Percentiles rank a stretch among this genome's conserved stretches.
Evolutionary conservation across 2,329 filamentous ascomycete genomes (phyloP).

Genomic region (Bipolaris cookei): DNA sequence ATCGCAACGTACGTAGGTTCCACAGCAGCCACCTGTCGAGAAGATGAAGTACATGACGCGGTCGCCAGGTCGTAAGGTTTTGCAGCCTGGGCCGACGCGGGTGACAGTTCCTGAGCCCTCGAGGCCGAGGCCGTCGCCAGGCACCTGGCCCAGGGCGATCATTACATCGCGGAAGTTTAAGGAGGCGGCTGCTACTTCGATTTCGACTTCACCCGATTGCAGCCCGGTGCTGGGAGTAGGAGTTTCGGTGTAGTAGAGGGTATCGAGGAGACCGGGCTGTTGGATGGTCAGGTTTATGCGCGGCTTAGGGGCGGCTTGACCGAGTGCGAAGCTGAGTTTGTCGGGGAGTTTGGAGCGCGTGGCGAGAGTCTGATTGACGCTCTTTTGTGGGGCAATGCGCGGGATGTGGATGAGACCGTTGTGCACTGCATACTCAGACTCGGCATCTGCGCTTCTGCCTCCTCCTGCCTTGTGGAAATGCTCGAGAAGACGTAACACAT

Average conservation of each 20-base stretch:
- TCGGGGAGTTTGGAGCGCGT: conserved; percentile 5
- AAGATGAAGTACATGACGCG: conserved; percentile 17
- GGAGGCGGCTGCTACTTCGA: conserved; percentile 19
- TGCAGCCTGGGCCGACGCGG: conserved; percentile 13
- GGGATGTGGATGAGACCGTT: conserved; percentile 18
- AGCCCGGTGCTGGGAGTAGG: conserved; percentile 4
- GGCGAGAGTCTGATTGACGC: conserved; percentile 13
- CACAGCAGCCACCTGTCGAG: conserved; percentile 12
- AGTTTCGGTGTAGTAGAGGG: conserved; percentile 16
- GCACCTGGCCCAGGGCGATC: conserved; percentile 11
- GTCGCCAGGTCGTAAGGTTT: conserved; percentile 9
- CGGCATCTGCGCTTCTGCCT: conserved; percentile 1
- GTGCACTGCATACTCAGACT: conserved; percentile 15
- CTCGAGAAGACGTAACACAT: conserved; percentile 6
- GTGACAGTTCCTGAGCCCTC: conserved; percentile 23
- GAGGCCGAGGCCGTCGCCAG: conserved; percentile 12
- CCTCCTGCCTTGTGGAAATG: conserved; percentile 16
- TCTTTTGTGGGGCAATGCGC: conserved; percentile 13
- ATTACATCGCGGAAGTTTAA: conserved; percentile 28
- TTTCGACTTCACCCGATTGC: conserved; percentile 20
- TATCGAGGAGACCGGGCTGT: conserved; percentile 21
- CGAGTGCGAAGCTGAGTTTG: conserved; percentile 5
- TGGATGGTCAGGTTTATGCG: conserved; percentile 17
- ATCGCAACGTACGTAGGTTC: conserved; percentile 14
- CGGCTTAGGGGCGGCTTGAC: conserved; percentile 9